These are phyloP conservation scores for Phytophthora cryptogea DNA, from an alignment of 352 stramenopile species.

Conservation along the genomic window DNA sequence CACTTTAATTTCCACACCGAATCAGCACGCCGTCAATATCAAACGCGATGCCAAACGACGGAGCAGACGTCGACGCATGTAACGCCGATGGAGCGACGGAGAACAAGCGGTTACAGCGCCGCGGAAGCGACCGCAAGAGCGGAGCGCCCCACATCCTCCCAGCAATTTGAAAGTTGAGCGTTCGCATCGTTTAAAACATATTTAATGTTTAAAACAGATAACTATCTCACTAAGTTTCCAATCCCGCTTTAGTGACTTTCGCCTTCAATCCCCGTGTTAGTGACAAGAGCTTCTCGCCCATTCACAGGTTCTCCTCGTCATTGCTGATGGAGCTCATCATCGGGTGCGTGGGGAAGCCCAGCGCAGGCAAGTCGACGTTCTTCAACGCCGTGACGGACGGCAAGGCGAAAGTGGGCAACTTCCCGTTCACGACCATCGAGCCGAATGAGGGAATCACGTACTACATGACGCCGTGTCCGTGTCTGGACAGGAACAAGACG, in stretches of 20 bases:
- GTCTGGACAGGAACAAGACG: slow-evolving; percentile 61
- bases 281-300: slow-evolving; percentile 7
- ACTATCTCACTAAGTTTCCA: too few relatives aligned
- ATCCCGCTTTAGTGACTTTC: too few relatives aligned
- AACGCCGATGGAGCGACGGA: slow-evolving; percentile 5
- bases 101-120: slow-evolving; percentile 12
- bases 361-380: slow-evolving; percentile 89
- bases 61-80: background rate
- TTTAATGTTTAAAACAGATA: too few relatives aligned
- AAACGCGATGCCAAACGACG: slow-evolving; percentile 86
- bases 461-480: slow-evolving; percentile 87
- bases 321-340: slow-evolving; percentile 81
- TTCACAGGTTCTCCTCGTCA: too few relatives aligned
- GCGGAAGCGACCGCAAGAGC: slow-evolving; percentile 8
- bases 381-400: slow-evolving; percentile 91
- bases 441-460: slow-evolving; percentile 91
- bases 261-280: too few relatives aligned
- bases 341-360: slow-evolving; percentile 89
- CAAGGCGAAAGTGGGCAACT: slow-evolving; percentile 88
- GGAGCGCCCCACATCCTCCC: slow-evolving; percentile 26
- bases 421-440: slow-evolving; percentile 91
- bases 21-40: slow-evolving; percentile 93
- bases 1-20: slow-evolving; percentile 40
- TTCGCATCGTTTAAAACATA: background rate
- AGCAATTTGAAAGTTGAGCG: slow-evolving; percentile 5